Percentiles rank a stretch among this genome's conserved stretches.
Evolutionary conservation across 208 protist species (phyloP).

Genomic region (Leishmania lainsoni): DNA sequence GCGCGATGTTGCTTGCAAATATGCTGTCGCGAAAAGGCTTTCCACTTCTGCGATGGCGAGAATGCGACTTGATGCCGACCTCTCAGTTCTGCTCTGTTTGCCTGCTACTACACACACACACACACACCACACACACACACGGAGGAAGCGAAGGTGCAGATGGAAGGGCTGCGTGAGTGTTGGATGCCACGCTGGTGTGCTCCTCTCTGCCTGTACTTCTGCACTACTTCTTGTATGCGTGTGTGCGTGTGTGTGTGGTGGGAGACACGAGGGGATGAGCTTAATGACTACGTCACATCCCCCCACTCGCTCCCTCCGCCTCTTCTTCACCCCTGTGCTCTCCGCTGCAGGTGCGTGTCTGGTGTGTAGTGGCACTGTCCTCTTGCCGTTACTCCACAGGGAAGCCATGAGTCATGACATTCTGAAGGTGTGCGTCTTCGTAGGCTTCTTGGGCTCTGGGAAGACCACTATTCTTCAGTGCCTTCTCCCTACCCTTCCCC

Average conservation of each 20-base stretch:
- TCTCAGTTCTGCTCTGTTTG: not conserved
- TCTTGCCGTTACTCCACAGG: not conserved
- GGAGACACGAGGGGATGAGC: not conserved
- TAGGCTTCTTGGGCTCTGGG: not conserved
- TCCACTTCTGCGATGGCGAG: not conserved
- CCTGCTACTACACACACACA: not conserved
- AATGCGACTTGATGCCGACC: not conserved
- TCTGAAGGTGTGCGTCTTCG: not conserved
- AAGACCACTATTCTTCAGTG: conserved; percentile 7
- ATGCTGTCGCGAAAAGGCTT: not conserved
- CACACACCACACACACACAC: not conserved
- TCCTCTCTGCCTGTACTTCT: not conserved
- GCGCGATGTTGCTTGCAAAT: not conserved
- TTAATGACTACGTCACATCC: not conserved
- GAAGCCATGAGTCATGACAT: not conserved
- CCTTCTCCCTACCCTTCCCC: not conserved
- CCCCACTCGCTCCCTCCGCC: not conserved
- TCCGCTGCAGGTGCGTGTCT: not conserved
- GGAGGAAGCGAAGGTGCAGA: not conserved
- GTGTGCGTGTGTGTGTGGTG: not conserved
- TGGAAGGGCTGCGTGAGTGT: not conserved
- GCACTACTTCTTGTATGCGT: not conserved
- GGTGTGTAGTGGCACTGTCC: not conserved
- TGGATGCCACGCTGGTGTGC: not conserved
- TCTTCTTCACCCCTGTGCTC: not conserved